Base-by-base conservation (phyloP, 2,329 filamentous ascomycete species). In the Chaetomium sp. region DNA sequence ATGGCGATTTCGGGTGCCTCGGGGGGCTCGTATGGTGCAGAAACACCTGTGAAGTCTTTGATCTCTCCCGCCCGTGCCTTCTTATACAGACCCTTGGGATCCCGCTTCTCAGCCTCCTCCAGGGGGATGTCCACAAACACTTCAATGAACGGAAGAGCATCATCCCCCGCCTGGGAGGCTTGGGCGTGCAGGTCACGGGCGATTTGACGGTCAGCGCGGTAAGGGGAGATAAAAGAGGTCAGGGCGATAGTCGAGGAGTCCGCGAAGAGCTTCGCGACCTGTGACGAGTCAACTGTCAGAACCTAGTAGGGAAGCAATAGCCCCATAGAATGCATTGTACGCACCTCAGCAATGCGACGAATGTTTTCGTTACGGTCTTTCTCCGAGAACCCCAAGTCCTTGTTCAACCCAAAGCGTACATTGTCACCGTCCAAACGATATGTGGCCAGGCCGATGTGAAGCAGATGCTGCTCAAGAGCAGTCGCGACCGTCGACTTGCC, bases 381-480 rank as follows among this genome's bases (percentile, higher is more conserved):
- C 70, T 96, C 92, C 62, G 84, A 88, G 79, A 97, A 99, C 12
- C 92, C 92, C 9, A 99, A 82, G 76, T 97, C 92, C 75, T 95
- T 95, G 84, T 97, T 99, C 64, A 99, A 81, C 12, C 94, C 94
- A 76, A 97, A 96, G 59, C 94, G 92, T 63, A 99, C 87, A 75
- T 99, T 99, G 81, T 99, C 94, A 68, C 92, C 94, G 74, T 99
- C 94, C 35, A 99, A 86, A 52, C 94, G 86, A 81, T 99, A 99
- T 58, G 91, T 88, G 54, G 86, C 78, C 51, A 94, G 77, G 44
- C 86, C 87, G 9, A 89, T 80, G 72, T 95, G 91, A 54, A 99
- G 84, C 37, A 99, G 86, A 73, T 96, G 91, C 77, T 96, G 92
- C 79, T 99, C 94, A 42, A 99, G 88, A 12, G 94, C 94, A 2